Base-by-base conservation (phyloP, 2,329 filamentous ascomycete species). In the Alternaria ethzedia region DNA sequence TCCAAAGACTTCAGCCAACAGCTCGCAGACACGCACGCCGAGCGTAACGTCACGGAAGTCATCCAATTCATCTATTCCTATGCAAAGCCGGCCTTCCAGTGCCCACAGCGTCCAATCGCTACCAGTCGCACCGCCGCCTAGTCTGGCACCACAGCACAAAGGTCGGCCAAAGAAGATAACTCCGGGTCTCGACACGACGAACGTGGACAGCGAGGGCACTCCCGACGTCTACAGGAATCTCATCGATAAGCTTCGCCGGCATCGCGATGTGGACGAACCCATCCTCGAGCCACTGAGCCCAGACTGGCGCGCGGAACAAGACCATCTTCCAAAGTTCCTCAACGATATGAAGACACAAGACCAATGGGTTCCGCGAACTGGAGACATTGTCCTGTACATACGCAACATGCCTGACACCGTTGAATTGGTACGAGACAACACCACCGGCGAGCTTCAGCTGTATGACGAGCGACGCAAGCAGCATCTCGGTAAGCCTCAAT, bases 331-430 rank as follows among this genome's bases (percentile, higher is more conserved):
- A 0, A 70, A 78, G 3, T 70, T 82, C 17, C 74, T 89, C 1
- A 74, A 79, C 6, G 80, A 80, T 9, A 71, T 85, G 15, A 74
- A 75, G 5, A 66, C 82, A 9, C 81, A 85, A 47, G 81, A 84
- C 3, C 80, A 83, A 3, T 89, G 85, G 71, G 69, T 86, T 1
- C 87, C 88, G 3, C 83, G 88, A 3, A 67, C 79, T 0, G 87
- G 87, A 2, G 88, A 90, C 62, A 72, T 89, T 4, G 86, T 89
- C 0, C 78, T 90, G 0, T 89, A 86, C 47, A 74, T 81, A 1
- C 77, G 83, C 11, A 69, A 76, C 4, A 46, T 83, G 2, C 64
- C 65, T 0, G 30, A 64, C 3, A 66, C 69, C 1, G 70, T 80
- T 10, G 65, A 73, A 6, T 66, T 83, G 5, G 63, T 64, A 0